Conservation (phyloP, 306 rosid genomes). For the Vicia faba region DNA sequence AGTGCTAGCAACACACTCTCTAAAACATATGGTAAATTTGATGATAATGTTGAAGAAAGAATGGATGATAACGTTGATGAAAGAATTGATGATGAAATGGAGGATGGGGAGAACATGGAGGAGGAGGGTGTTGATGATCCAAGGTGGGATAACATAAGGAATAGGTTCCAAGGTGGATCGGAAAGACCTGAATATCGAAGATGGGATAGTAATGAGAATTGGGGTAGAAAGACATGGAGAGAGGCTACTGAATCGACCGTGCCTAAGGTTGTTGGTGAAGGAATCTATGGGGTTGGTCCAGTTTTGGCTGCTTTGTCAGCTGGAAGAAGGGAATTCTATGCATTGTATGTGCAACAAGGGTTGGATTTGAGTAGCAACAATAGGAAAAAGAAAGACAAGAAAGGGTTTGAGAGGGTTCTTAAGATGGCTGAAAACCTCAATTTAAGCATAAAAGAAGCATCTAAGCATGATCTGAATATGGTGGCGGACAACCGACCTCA, state of each 20-base stretch:
- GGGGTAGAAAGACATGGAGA: conserved; percentile 87
- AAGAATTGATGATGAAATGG: conserved; percentile 53
- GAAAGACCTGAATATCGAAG: conserved; percentile 70
- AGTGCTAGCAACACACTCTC: background rate
- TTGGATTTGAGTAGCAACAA: conserved; percentile 79
- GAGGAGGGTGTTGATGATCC: conserved; percentile 62
- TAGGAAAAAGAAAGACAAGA: conserved; percentile 96
- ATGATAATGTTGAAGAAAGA: conserved; percentile 46
- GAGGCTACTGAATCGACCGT: conserved; percentile 80
- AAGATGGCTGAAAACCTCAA: conserved; percentile 74
- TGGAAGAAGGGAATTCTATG: conserved; percentile 89
- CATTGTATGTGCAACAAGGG: conserved; percentile 83
- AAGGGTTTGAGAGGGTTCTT: conserved; percentile 78
- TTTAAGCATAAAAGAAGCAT: conserved; percentile 60
- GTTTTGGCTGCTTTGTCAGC: conserved; percentile 94
- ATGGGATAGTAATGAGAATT: conserved; percentile 78
- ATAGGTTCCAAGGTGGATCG: conserved; percentile 48
- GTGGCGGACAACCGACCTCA: conserved; percentile 92
- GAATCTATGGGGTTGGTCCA: conserved; percentile 91
- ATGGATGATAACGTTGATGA: conserved; percentile 47
- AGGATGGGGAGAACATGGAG: conserved; percentile 51
- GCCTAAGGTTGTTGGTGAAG: conserved; percentile 87
- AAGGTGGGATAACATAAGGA: conserved; percentile 82
- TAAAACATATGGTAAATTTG: background rate
- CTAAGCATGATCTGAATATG: conserved; percentile 96